Evolutionary conservation across 2,329 filamentous ascomycete species (phyloP), one percentile per base, ranked within the genome.

Genomic region (Eurotiales sp.): DNA sequence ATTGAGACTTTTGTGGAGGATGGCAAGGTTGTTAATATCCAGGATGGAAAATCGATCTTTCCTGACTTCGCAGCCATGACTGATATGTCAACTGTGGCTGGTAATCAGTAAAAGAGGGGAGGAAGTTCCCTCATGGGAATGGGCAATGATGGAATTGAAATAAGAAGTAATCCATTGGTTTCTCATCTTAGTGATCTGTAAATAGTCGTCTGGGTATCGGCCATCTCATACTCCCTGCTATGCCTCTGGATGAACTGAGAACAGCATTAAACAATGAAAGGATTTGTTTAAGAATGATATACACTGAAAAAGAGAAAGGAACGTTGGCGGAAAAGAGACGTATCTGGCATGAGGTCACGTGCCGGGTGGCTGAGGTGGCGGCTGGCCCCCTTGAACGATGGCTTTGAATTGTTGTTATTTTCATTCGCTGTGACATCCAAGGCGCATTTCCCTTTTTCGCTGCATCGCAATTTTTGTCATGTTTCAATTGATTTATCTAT

Each of bases 1-100:
- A 51, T 61, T n/a, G 58, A 61, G 53, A 55, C 46, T 14, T 59
- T 59, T 36, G 53, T 59, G 7, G 46, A 52, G 11, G 52, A 51
- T 45, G 56, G 54, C 4, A 50, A 58, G 44, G 56, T 61, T 4
- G 55, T 59, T 30, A 58, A 61, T 40, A 40, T 61, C 15, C 39
- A 27, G 22, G 39, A 42, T 42, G 39, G 39, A 25, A 27, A 42
- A 27, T 42, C 39, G 15, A 15, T n/a, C 11, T 42, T 42, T 17
- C 39, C 39, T 25, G 12, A 42, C 11, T 42, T 42, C 15, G 39
- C 39, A 3, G 22, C 39, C 8, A 42, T 42, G 39, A 42, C 39
- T 42, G 39, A 42, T 42, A 25, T 42, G 22, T 42, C 39, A 7
- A 42, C 11, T 42, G 12, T 42, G 21, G 11, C 39, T 23, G 37